phyloP scores from a whole-genome alignment of 140 eudicot genomes.

The Senecio squalidus region DNA sequence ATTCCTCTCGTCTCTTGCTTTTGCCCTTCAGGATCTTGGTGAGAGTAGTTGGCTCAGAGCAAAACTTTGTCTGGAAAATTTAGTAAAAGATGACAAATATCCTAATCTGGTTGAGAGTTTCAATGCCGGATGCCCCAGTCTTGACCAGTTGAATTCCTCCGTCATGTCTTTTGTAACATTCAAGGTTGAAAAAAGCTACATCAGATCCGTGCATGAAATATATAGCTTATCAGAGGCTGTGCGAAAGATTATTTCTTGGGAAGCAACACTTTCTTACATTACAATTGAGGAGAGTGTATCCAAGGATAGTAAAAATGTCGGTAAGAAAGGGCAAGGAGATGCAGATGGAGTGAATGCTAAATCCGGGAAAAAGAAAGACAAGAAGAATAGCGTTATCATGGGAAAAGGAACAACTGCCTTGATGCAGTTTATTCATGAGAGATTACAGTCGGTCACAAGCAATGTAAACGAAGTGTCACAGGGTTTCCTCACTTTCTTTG shows the following conservation, averaged over 20 bases:
- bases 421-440: constrained; percentile 55
- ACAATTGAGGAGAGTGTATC: constrained; percentile 51
- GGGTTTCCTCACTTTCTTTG: constrained; percentile 42
- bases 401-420: constrained; percentile 78
- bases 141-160: constrained; percentile 26
- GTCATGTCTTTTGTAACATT: constrained; percentile 29
- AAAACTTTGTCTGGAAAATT: constrained; percentile 22
- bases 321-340: neutral
- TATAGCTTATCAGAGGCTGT: constrained; percentile 39
- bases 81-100: constrained; percentile 28
- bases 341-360: constrained; percentile 28
- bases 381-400: constrained; percentile 68
- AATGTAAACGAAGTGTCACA: constrained; percentile 21
- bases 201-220: constrained; percentile 39
- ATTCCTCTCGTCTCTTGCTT: constrained; percentile 32
- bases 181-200: constrained; percentile 23
- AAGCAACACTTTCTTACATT: constrained; percentile 51
- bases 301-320: neutral
- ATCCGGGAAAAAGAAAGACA: constrained; percentile 56
- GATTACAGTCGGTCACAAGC: constrained; percentile 29
- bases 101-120: constrained; percentile 28
- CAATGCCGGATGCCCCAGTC: constrained; percentile 23
- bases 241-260: constrained; percentile 60
- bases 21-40: constrained; percentile 48
- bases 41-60: constrained; percentile 40